These are phyloP conservation scores for Fusarium zealandicum DNA, from an alignment of 2,329 filamentous ascomycete genomes.

Conservation along the genomic window DNA sequence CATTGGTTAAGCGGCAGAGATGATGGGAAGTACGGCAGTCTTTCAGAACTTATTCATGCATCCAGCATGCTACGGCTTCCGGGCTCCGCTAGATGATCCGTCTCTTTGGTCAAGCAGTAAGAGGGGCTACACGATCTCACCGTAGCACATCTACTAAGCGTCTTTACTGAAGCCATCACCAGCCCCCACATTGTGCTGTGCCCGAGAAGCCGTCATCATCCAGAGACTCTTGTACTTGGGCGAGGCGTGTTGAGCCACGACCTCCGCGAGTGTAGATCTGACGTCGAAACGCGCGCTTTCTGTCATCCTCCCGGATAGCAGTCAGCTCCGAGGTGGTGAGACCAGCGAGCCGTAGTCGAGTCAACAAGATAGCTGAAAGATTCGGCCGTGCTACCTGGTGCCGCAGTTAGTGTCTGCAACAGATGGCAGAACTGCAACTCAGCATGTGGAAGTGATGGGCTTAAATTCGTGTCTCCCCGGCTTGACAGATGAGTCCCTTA, in stretches of 20 bases:
- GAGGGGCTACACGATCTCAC: constrained; percentile 26
- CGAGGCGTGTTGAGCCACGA: constrained; percentile 14
- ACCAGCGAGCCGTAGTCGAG: constrained; percentile 15
- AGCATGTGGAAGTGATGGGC: not conserved
- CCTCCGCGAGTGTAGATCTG: constrained; percentile 22
- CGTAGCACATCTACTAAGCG: constrained; percentile 11
- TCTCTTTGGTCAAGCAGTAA: not conserved
- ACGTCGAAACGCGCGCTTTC: constrained; percentile 5
- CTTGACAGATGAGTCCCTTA: not conserved
- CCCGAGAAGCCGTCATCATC: not conserved
- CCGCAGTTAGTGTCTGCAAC: not conserved
- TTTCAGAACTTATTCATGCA: constrained; percentile 9
- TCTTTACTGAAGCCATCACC: constrained; percentile 25
- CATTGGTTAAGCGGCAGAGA: constrained; percentile 1
- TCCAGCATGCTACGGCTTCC: constrained; percentile 29
- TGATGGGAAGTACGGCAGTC: constrained; percentile 7
- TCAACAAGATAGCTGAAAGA: constrained; percentile 14
- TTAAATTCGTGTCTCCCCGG: constrained; percentile 20
- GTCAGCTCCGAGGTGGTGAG: constrained; percentile 16
- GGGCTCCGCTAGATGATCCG: constrained; percentile 25
- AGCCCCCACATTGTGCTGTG: not conserved
- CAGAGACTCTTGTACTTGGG: constrained; percentile 3
- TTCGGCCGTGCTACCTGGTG: constrained; percentile 16
- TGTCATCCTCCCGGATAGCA: constrained; percentile 1
- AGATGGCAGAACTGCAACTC: not conserved